Conservation (phyloP, 768 basidiomycete species). For the Sutorius australiensis region DNA sequence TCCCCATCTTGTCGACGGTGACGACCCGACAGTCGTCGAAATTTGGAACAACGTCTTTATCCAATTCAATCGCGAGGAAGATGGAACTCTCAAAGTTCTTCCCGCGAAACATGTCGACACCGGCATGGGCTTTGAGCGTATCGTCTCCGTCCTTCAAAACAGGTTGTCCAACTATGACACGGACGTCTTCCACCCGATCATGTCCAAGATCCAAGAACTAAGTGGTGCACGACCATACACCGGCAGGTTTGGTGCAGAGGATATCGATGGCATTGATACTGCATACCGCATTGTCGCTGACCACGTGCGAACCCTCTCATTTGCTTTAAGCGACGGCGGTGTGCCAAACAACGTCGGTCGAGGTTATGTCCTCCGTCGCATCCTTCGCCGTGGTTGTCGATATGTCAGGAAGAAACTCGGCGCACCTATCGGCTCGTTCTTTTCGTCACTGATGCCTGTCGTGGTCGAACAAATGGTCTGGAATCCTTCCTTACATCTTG, state of each 20-base stretch:
- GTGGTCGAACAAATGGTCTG: constrained; percentile 85
- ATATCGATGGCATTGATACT: constrained; percentile 91
- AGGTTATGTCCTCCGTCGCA: constrained; percentile 94
- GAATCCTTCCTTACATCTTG: not conserved
- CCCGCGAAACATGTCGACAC: constrained; percentile 97
- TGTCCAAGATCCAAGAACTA: constrained; percentile 79
- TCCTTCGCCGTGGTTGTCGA: constrained; percentile 89
- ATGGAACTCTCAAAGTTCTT: constrained; percentile 72
- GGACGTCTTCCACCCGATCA: constrained; percentile 89
- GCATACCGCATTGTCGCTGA: constrained; percentile 97
- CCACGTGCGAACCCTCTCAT: constrained; percentile 91
- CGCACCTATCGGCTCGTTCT: constrained; percentile 90
- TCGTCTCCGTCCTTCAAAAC: constrained; percentile 92
- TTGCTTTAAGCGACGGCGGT: constrained; percentile 95
- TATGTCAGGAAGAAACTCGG: constrained; percentile 94
- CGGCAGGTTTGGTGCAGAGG: constrained; percentile 94
- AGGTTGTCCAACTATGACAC: constrained; percentile 97
- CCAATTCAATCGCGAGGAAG: constrained; percentile 94
- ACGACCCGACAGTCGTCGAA: constrained; percentile 95
- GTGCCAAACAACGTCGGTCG: constrained; percentile 95
- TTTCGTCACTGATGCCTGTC: constrained; percentile 86
- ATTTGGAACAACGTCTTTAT: constrained; percentile 99
- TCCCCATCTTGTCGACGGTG: constrained; percentile 86
- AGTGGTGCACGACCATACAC: constrained; percentile 84
- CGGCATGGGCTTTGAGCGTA: constrained; percentile 98